Base-by-base conservation (phyloP, 176 grass and related monocot species). In the Juncus inflexus region DNA sequence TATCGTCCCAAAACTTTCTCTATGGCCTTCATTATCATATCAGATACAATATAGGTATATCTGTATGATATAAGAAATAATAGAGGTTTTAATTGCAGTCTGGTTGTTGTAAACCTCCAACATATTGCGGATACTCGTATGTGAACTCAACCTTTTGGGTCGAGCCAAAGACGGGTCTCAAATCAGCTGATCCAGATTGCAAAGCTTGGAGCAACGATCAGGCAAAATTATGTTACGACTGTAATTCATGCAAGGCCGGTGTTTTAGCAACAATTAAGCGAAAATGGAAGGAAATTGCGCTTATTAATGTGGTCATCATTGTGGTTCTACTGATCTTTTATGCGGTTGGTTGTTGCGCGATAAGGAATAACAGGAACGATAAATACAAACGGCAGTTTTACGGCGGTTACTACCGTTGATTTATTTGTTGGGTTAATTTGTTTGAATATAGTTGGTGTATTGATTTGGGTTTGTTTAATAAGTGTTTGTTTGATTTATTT, bases 71-170 rank as follows among this genome's bases (percentile, higher is more conserved):
- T 28, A 1, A 28, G 19, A 28, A 28, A 28, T 28, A 28, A 28
- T 13, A 11, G 52, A 11, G 52, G 52, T 47, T 47, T 47, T 47
- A 47, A 19, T 50, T 74, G 40, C 78, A 92, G 84, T 87, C 89
- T 3, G 81, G 89, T 0, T 92, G 89, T 69, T 92, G 89, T 68
- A 87, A 92, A 70, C 89, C 89, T 40, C 89, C 89, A 15, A 86
- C 76, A 51, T 87, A 84, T 69, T 92, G 89, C 58, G 78, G 75
- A 53, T 82, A 73, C 60, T 12, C 66, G 52, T 15, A 62, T 28
- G 69, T 86, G 54, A 92, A 87, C 63, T 66, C 70, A 12, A 92
- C 89, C 52, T 81, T 65, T 58, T 87, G 82, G 75, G 51, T 41
- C 16, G 7, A 55, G n/a, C 80, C 84, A 0, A 62, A 51, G 53